phyloP scores from a whole-genome alignment of 2,329 filamentous ascomycete species.

The Stagonosporopsis tanaceti region DNA sequence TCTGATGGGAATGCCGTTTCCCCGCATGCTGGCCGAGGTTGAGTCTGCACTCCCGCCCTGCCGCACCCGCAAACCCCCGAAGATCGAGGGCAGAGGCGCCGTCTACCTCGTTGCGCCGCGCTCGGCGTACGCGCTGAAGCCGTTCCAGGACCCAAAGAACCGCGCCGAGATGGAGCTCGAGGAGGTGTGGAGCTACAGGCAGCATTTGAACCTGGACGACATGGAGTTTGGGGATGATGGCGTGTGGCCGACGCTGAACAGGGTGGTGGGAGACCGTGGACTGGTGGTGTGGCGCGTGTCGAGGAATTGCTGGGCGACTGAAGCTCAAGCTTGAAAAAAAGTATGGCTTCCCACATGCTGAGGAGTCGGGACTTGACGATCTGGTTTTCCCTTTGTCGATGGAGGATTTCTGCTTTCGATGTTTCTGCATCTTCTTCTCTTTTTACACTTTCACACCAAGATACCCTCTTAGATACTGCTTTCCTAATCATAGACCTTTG shows the following conservation, averaged over 20 bases:
- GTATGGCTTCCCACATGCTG: not conserved
- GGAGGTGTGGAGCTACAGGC: slow-evolving; percentile 72
- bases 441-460: slow-evolving; percentile 12
- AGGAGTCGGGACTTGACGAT: not conserved
- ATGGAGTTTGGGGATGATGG: slow-evolving; percentile 81
- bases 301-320: slow-evolving; percentile 46
- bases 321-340: not conserved
- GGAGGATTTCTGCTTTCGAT: not conserved
- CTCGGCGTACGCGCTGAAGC: slow-evolving; percentile 74
- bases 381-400: not conserved
- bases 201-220: slow-evolving; percentile 80
- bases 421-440: slow-evolving; percentile 1
- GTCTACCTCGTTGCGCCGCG: slow-evolving; percentile 71
- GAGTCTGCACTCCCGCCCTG: slow-evolving; percentile 62
- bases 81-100: slow-evolving; percentile 63
- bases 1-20: slow-evolving; percentile 74
- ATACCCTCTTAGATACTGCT: slow-evolving; percentile 28
- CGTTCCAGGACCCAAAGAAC: slow-evolving; percentile 48
- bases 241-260: slow-evolving; percentile 72
- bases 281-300: slow-evolving; percentile 55
- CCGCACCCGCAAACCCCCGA: slow-evolving; percentile 37
- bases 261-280: slow-evolving; percentile 65
- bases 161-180: slow-evolving; percentile 65
- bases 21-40: slow-evolving; percentile 67
- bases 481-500: slow-evolving; percentile 16